phyloP scores from a whole-genome alignment of 1,284 basidiomycete genomes.

The Trichosporon asahii region DNA sequence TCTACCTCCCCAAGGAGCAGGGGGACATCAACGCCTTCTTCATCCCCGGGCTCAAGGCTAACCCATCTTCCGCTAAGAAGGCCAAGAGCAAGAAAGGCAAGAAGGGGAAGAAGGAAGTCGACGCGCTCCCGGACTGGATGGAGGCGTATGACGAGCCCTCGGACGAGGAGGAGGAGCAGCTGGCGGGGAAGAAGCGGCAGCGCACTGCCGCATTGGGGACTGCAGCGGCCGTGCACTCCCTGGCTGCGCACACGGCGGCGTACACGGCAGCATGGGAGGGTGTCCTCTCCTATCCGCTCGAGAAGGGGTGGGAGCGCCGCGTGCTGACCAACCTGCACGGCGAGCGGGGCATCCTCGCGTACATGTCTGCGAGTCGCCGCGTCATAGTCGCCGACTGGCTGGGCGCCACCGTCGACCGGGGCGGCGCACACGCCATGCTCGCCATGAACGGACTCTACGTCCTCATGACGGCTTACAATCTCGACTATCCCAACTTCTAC shows the following conservation, averaged over 20 bases:
- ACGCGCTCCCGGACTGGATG: slow-evolving; percentile 51
- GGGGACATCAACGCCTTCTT: slow-evolving; percentile 82
- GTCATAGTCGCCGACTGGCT: slow-evolving; percentile 93
- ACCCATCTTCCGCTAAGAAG: slow-evolving; percentile 42
- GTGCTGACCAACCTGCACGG: slow-evolving; percentile 45
- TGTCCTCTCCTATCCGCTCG: slow-evolving; percentile 30
- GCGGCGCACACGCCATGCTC: slow-evolving; percentile 81
- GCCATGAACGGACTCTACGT: slow-evolving; percentile 89
- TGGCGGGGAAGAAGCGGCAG: slow-evolving; percentile 23
- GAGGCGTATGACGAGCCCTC: slow-evolving; percentile 46
- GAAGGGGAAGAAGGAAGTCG: slow-evolving; percentile 33
- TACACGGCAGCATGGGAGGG: slow-evolving; percentile 45
- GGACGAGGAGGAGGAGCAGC: slow-evolving; percentile 56
- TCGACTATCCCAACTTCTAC: slow-evolving; percentile 96
- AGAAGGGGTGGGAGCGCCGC: slow-evolving; percentile 39
- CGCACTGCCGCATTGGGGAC: slow-evolving; percentile 41
- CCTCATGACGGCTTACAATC: slow-evolving; percentile 90
- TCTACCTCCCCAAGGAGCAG: slow-evolving; percentile 72
- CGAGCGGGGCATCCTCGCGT: slow-evolving; percentile 45
- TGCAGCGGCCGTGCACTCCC: slow-evolving; percentile 37
- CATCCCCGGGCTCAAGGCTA: slow-evolving; percentile 66
- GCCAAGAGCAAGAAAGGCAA: slow-evolving; percentile 47
- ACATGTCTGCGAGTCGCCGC: slow-evolving; percentile 52
- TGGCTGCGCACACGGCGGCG: slow-evolving; percentile 32
- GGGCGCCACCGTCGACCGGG: slow-evolving; percentile 77